phyloP scores from a whole-genome alignment of 2,329 filamentous ascomycete species.

The Fusarium mangiferae region DNA sequence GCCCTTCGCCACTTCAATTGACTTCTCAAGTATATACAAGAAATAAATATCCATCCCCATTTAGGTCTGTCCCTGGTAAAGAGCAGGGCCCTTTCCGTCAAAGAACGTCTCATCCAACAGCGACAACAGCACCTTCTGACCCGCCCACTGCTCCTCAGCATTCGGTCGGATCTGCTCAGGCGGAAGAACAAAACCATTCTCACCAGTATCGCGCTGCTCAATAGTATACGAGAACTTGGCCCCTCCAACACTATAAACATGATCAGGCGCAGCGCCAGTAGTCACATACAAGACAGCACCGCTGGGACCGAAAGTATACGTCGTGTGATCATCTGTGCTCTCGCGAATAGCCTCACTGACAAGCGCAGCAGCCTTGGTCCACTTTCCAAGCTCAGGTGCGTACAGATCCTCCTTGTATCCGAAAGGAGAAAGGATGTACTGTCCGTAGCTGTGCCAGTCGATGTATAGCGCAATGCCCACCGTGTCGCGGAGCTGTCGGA shows the following conservation, averaged over 20 bases:
- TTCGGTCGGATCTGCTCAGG: slow-evolving; percentile 51
- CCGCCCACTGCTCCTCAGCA: slow-evolving; percentile 51
- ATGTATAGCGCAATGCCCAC: slow-evolving; percentile 58
- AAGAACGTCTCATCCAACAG: slow-evolving; percentile 50
- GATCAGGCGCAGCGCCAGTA: slow-evolving; percentile 47
- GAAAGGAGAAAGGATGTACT: slow-evolving; percentile 57
- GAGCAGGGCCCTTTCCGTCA: slow-evolving; percentile 44
- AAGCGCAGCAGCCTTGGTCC: slow-evolving; percentile 50
- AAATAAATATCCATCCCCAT: accelerated
- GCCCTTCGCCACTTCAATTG: neutral
- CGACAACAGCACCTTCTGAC: slow-evolving; percentile 49
- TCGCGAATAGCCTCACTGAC: slow-evolving; percentile 47
- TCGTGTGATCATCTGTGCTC: slow-evolving; percentile 44
- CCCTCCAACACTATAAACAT: slow-evolving; percentile 38
- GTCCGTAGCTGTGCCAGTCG: slow-evolving; percentile 59
- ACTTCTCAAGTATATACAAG: neutral
- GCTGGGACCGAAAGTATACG: slow-evolving; percentile 51
- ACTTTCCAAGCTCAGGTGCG: slow-evolving; percentile 53
- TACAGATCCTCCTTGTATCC: slow-evolving; percentile 57
- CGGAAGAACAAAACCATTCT: slow-evolving; percentile 52
- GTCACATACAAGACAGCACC: slow-evolving; percentile 53
- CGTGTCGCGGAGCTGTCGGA: slow-evolving; percentile 45
- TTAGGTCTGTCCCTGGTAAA: slow-evolving; percentile 30
- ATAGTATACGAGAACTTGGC: slow-evolving; percentile 54
- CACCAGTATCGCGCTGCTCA: slow-evolving; percentile 49